Evolutionary conservation across 1,139 yeast species (phyloP), one percentile per base, ranked within the genome.

Genomic region (Debaryomyces subglobosus): DNA sequence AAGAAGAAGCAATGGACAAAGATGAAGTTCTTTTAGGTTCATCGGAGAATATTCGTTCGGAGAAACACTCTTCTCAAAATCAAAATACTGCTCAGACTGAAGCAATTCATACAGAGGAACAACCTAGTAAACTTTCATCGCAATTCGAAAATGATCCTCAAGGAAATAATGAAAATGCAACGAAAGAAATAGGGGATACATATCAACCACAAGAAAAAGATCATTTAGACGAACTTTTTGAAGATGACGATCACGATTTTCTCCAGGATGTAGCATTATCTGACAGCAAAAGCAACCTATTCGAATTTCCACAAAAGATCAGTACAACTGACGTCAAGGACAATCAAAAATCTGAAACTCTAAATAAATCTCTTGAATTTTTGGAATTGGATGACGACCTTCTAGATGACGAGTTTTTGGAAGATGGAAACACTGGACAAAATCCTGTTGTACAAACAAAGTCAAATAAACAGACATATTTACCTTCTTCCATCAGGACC

Each of bases 381-480:
- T 57, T 75, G 55, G 79, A 72, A n/a, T 65, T 72, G 43, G 85
- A 81, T 48, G 82, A 78, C 46, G 79, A 75, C 34, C 64, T 75
- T n/a, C 69, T 71, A 39, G 78, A 75, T 39, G 78, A 72, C 15
- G 52, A 49, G 21, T 39, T 51, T 30, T 46, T 50, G 30, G 48
- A 47, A 5, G 45, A 62, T 40, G 68, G 60, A 35, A 44, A 60
- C 9, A 53, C 55, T 49, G 65, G 60, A 46, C 53, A 23, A 50
- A 23, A 40, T 2, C 44, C 43, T 12, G 10, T 5, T 21, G 33
- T 15, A 18, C 5, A 12, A n/a, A 15, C 32, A 18, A 9, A 32
- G 15, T 15, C 39, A 39, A 29, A 39, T 13, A 33, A 33, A 41
- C 45, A 43, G 21, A 8, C 36, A n/a, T 37, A 24, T 21, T 12